A percentile compares a stretch with the other conserved stretches of the same genome.
phyloP scores from a whole-genome alignment of 768 basidiomycete species.

The Hirschioporus abietinus region DNA sequence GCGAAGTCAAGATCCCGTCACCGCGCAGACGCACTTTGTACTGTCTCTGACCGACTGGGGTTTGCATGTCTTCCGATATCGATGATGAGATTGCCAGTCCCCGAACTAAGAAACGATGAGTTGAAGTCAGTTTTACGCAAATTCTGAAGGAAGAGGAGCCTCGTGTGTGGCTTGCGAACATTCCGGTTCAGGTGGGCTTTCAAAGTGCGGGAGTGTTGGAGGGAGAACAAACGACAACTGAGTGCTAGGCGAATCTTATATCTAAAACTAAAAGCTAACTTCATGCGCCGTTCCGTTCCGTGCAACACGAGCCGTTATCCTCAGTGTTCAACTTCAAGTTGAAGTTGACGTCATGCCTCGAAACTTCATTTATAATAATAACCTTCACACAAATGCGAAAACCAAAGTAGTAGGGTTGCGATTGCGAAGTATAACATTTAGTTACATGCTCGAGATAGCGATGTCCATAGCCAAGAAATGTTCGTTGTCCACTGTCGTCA shows the following conservation, averaged over 20 bases:
- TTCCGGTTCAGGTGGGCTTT: not conserved
- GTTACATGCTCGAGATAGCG: not conserved
- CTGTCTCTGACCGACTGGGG: not conserved
- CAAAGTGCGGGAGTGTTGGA: not conserved
- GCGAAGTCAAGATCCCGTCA: constrained; percentile 53
- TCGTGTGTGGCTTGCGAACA: not conserved
- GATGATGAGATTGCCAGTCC: not conserved
- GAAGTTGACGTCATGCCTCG: not conserved
- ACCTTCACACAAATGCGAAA: not conserved
- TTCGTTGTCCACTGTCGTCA: not conserved
- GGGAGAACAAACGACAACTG: too few relatives aligned
- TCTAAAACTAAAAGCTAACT: too few relatives aligned
- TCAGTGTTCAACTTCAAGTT: too few relatives aligned
- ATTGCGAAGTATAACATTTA: not conserved
- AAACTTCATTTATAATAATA: not conserved
- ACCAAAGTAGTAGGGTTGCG: not conserved
- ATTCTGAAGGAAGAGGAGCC: not conserved
- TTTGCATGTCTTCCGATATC: not conserved
- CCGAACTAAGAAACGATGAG: not conserved
- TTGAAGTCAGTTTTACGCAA: not conserved
- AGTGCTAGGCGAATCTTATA: too few relatives aligned
- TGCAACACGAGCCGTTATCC: too few relatives aligned
- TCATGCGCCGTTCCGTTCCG: too few relatives aligned
- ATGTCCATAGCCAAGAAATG: not conserved
- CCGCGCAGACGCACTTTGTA: constrained; percentile 39